Percentiles rank a stretch among this genome's conserved stretches.
These are phyloP conservation scores for Cytidiella melzeri DNA, from an alignment of 768 basidiomycete genomes.

Conservation along the genomic window DNA sequence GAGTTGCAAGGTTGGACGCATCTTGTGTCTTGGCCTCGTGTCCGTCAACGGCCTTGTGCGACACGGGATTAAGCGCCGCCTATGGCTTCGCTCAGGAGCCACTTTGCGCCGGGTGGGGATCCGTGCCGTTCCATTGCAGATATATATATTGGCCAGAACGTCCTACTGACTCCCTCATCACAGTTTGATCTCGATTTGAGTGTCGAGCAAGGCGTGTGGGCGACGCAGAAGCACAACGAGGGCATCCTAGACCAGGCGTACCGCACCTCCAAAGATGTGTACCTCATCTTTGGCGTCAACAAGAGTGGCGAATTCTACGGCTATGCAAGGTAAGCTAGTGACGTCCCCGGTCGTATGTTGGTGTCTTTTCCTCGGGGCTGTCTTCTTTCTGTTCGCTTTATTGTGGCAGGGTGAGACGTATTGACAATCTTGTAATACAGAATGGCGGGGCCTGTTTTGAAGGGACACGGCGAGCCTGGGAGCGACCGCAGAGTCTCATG, in stretches of 20 bases:
- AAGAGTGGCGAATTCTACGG: constrained; percentile 94
- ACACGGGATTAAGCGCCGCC: no score
- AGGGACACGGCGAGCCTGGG: constrained; percentile 6
- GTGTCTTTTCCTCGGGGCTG: constrained; percentile 3
- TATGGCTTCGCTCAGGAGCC: no score
- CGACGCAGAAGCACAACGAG: constrained; percentile 92
- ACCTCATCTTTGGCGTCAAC: constrained; percentile 88
- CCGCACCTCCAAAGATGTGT: constrained; percentile 85
- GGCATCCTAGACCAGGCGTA: constrained; percentile 87
- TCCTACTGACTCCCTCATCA: background rate
- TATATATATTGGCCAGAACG: no score
- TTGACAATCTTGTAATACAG: constrained; percentile 28
- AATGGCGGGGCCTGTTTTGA: constrained; percentile 63
- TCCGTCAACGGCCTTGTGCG: no score
- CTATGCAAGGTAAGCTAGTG: constrained; percentile 75
- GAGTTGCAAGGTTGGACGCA: no score
- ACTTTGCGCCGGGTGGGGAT: no score
- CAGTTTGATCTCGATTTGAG: constrained; percentile 78
- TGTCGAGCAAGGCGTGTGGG: constrained; percentile 77
- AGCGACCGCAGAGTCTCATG: constrained; percentile 50
- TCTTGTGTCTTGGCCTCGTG: no score
- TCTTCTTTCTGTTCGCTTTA: background rate
- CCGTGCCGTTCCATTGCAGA: no score
- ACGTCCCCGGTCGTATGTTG: no score
- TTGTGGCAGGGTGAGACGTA: background rate